These are phyloP conservation scores for Serendipita vermifera DNA, from an alignment of 768 basidiomycete species.

Conservation along the genomic window DNA sequence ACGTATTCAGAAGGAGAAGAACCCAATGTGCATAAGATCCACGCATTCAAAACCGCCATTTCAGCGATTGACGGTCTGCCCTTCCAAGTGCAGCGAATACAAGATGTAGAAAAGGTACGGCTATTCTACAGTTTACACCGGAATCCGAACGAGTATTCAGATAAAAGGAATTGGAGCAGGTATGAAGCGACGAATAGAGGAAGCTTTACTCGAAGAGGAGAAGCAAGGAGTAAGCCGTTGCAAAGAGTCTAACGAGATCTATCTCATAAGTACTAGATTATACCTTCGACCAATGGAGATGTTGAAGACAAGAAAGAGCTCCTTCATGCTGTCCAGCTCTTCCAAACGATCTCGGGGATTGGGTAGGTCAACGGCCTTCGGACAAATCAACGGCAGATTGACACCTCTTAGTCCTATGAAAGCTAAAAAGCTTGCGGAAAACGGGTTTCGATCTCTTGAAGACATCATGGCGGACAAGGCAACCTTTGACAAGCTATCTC, in stretches of 20 bases:
- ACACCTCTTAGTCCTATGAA: slow-evolving; percentile 15
- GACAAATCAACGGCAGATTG: not conserved
- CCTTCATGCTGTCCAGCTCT: slow-evolving; percentile 18
- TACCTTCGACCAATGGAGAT: slow-evolving; percentile 13
- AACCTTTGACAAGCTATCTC: slow-evolving; percentile 29
- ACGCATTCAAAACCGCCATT: slow-evolving; percentile 39
- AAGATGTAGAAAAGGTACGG: slow-evolving; percentile 30
- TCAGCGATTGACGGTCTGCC: slow-evolving; percentile 28
- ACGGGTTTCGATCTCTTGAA: slow-evolving; percentile 35
- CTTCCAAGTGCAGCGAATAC: slow-evolving; percentile 32
- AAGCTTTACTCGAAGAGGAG: slow-evolving; percentile 25
- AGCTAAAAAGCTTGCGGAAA: slow-evolving; percentile 36
- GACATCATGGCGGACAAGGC: slow-evolving; percentile 28
- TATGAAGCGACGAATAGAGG: slow-evolving; percentile 36
- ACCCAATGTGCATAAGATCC: slow-evolving; percentile 37
- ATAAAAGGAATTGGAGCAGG: slow-evolving; percentile 27
- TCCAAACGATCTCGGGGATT: slow-evolving; percentile 33
- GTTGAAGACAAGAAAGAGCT: slow-evolving; percentile 21
- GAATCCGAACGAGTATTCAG: slow-evolving; percentile 21
- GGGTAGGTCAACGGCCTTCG: slow-evolving; percentile 28
- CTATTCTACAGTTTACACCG: not conserved
- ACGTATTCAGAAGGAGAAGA: slow-evolving; percentile 11
- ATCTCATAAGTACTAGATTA: not conserved
- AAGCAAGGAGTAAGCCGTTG: slow-evolving; percentile 21
- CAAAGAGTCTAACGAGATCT: slow-evolving; percentile 10